Base-by-base conservation (phyloP, 2,329 filamentous ascomycete genomes). In the Colletotrichum agaves region DNA sequence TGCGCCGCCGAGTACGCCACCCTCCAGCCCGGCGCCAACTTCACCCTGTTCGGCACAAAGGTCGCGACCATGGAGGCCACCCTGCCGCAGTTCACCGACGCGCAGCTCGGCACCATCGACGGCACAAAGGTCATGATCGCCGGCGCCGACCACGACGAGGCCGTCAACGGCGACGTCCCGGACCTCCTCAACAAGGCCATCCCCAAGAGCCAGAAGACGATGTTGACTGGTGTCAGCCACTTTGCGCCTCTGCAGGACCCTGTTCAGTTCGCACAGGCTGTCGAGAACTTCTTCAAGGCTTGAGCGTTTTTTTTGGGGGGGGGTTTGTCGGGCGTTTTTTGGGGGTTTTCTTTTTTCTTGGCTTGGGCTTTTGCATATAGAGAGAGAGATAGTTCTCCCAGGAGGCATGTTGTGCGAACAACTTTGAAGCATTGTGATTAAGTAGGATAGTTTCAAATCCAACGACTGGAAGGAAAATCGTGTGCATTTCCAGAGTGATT, bases 231-330 rank as follows among this genome's bases (percentile, higher is more conserved):
- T 1, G 80, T 82, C 5, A 82, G 80, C 67, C 80, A 82, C 67
- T 82, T 82, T 70, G 80, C 80, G 39, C 80, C 80, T 1, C 37
- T 81, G 15, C 80, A 82, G 69, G 76, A 82, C 69, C 78, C 80
- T 3, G 72, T 71, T 2, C 74, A 77, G 67, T 80, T 80, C 56
- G 73, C 77, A 2, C 63, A 69, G 12, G 76, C 76, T 19, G 72
- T 79, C 5, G 68, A 74, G 67, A 65, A 72, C 23, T 79, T 77
- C 43, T 72, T 78, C 59, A 63, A 67, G 31, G 67, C 69, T 5
- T 70, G 44, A 50, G 13, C 12, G n/a, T 1, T 5, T 2, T 11
- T 19, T 2, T 0, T 13, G 13, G 27, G n/a, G 49, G 31, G n/a
- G n/a, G 27, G 27, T 53, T 52, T 2, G 8, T 11, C 13, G 57